These are phyloP conservation scores for Salix viminalis DNA, from an alignment of 345 rosid genomes.

Conservation along the genomic window DNA sequence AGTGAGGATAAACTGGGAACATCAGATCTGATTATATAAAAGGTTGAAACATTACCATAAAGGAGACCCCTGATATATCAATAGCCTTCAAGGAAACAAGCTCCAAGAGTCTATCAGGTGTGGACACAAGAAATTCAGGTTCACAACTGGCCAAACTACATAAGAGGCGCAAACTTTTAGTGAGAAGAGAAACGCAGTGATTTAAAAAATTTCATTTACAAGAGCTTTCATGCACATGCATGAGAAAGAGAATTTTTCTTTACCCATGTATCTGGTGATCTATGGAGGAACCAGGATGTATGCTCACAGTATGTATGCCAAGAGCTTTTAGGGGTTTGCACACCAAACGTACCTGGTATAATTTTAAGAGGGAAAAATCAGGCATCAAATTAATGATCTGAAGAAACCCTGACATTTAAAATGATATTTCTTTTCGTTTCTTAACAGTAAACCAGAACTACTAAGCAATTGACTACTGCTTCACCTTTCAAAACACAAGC, in stretches of 20 bases:
- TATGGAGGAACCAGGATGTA: constrained; percentile 66
- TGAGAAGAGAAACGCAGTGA: background rate
- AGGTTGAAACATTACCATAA: constrained; percentile 52
- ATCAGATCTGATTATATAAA: background rate
- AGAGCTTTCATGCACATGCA: background rate
- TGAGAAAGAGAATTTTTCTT: background rate
- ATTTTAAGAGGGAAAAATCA: constrained; percentile 2
- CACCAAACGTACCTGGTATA: constrained; percentile 57
- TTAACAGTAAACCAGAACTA: background rate
- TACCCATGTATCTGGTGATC: constrained; percentile 90
- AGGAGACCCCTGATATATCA: constrained; percentile 63
- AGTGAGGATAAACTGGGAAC: background rate
- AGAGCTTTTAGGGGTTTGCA: constrained; percentile 79
- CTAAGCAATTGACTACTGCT: background rate
- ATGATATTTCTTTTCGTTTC: background rate
- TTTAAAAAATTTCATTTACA: background rate
- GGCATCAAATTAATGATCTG: background rate
- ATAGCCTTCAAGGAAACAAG: constrained; percentile 64
- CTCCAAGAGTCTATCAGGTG: constrained; percentile 86
- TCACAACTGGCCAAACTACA: constrained; percentile 73
- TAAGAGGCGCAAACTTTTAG: background rate
- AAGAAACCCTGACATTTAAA: background rate
- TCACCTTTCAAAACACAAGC: background rate
- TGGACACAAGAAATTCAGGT: constrained; percentile 84
- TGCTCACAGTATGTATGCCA: constrained; percentile 83